Percentiles rank a stretch among this genome's conserved stretches.
These are phyloP conservation scores for Talaromyces wortmannii DNA, from an alignment of 495 filamentous ascomycete species.

Conservation along the genomic window DNA sequence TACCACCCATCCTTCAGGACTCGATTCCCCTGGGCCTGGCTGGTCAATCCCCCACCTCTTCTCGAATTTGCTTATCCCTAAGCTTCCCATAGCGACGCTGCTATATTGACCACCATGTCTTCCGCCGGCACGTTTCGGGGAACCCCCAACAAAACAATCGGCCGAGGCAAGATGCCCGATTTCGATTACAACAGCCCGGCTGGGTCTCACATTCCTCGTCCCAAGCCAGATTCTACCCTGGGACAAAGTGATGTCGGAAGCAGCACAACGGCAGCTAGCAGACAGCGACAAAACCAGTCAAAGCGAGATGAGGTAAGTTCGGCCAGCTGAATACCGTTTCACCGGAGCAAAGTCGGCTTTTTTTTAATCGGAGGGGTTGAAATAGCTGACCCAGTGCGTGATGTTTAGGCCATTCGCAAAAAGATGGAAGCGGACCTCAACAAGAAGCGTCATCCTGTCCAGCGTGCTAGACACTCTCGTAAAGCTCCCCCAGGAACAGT, in stretches of 20 bases:
- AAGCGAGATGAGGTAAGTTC: constrained; percentile 90
- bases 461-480: constrained; percentile 71
- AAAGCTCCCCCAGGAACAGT: constrained; percentile 96
- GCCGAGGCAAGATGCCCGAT: constrained; percentile 58
- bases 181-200: constrained; percentile 55
- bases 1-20: background rate
- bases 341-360: background rate
- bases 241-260: constrained; percentile 55
- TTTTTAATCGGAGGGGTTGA: background rate
- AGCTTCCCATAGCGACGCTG: constrained; percentile 7
- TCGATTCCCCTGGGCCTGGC: background rate
- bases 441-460: constrained; percentile 82
- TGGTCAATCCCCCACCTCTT: constrained; percentile 5
- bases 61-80: constrained; percentile 1
- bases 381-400: constrained; percentile 1
- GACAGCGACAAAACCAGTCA: constrained; percentile 83
- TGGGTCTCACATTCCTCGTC: constrained; percentile 72
- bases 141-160: constrained; percentile 40
- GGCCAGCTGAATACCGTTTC: background rate
- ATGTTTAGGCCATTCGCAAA: constrained; percentile 78
- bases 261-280: constrained; percentile 64
- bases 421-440: constrained; percentile 96
- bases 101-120: constrained; percentile 43
- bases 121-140: constrained; percentile 45
- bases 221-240: constrained; percentile 60